Percentiles rank a stretch among this genome's conserved stretches.
These are phyloP conservation scores for Fusarium duplospermum DNA, from an alignment of 2,329 filamentous ascomycete genomes.

Conservation along the genomic window DNA sequence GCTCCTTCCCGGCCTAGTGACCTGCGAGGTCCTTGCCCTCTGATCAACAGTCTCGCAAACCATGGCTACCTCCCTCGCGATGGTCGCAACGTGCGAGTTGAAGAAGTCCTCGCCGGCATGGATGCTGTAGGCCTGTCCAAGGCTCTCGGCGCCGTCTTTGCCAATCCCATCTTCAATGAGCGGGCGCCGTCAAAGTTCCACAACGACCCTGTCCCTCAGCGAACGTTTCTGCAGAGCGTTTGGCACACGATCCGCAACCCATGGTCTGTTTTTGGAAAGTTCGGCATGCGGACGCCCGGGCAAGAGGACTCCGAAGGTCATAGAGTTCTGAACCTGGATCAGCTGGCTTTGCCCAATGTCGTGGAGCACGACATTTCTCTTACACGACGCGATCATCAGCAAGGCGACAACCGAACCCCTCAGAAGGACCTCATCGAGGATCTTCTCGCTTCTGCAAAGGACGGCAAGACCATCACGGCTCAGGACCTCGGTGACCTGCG, in stretches of 20 bases:
- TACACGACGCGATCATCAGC: conserved; percentile 36
- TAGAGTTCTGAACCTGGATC: conserved; percentile 35
- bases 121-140: conserved; percentile 33
- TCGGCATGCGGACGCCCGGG: conserved; percentile 39
- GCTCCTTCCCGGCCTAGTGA: conserved; percentile 31
- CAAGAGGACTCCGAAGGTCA: conserved; percentile 32
- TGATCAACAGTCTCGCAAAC: conserved; percentile 41
- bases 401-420: conserved; percentile 31
- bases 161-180: conserved; percentile 40
- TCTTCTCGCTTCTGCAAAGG: conserved; percentile 33
- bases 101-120: conserved; percentile 33
- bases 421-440: conserved; percentile 35
- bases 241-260: conserved; percentile 23
- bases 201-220: conserved; percentile 4
- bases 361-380: conserved; percentile 42
- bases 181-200: conserved; percentile 15
- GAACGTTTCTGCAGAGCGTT: conserved; percentile 15
- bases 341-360: conserved; percentile 30
- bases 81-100: conserved; percentile 30
- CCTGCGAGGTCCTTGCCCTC: conserved; percentile 38
- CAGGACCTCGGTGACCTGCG: conserved; percentile 37
- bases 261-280: conserved; percentile 31
- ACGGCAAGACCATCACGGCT: conserved; percentile 33
- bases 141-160: conserved; percentile 32
- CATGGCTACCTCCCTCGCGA: conserved; percentile 41